These are phyloP conservation scores for Plantago coronopus DNA, from an alignment of 305 asterid species.

Conservation along the genomic window DNA sequence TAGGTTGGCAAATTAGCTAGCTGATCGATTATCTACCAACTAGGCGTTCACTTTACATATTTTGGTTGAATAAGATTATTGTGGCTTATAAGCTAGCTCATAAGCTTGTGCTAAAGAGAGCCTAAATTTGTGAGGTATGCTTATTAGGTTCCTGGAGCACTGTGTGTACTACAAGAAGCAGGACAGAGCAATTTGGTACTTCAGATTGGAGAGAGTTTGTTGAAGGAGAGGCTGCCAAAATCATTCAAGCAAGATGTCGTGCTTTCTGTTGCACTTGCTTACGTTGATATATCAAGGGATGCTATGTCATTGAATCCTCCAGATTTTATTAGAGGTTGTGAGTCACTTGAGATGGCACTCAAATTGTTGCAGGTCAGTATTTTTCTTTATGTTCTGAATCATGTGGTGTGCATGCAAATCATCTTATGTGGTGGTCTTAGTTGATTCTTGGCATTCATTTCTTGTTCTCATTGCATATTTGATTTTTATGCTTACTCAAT, in stretches of 20 bases:
- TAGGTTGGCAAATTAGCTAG: no score
- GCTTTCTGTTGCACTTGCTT: conserved; percentile 88
- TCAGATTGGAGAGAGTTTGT: conserved; percentile 77
- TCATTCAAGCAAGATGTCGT: conserved; percentile 91
- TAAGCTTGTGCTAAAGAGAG: background rate
- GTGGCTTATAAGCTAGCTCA: background rate
- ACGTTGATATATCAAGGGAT: conserved; percentile 88
- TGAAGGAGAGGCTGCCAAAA: conserved; percentile 86
- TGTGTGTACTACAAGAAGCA: conserved; percentile 87
- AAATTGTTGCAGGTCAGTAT: conserved; percentile 71
- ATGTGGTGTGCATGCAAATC: no score
- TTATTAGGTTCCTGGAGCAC: conserved; percentile 80
- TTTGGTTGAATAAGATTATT: no score
- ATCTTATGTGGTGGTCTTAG: background rate
- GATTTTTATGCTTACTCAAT: no score
- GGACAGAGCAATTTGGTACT: conserved; percentile 87
- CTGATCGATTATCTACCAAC: no score
- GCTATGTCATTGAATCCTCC: conserved; percentile 87
- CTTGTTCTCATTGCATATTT: no score
- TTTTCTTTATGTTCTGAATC: conserved; percentile 7
- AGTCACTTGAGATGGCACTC: conserved; percentile 87
- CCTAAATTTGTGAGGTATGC: conserved; percentile 4
- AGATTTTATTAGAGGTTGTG: conserved; percentile 77
- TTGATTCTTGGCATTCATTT: background rate
- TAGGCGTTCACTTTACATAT: no score